Base-by-base conservation (phyloP, 805 yeast species). In the Suhomyces prunicola region DNA sequence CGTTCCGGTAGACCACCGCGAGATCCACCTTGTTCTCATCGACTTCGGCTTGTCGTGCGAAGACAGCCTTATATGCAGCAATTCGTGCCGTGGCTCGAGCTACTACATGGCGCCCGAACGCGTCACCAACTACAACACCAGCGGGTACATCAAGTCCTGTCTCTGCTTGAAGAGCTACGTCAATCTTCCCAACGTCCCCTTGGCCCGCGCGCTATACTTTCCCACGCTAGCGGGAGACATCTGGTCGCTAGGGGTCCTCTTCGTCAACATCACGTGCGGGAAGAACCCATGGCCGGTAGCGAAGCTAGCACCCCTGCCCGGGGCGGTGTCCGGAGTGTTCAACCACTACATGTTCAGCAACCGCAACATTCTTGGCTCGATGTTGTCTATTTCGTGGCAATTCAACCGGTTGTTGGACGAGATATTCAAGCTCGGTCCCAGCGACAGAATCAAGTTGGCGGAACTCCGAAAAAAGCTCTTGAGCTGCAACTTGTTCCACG, bases 101-200 rank as follows among this genome's bases (percentile, higher is more conserved):
- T 92, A 89, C 69, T 91, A 91, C 71, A 91, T 92, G 97, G 88
- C 97, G 0, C 97, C 97, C 6, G 97, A 91, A 67, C 72, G 94
- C 64, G 67, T 84, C n/a, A 70, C 74, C 19, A 79, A 81, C 58
- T 77, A 73, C 46, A 63, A 68, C 54, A 70, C 72, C 50, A 65
- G 69, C 56, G 57, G 56, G 33, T 51, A 61, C 17, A 67, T 69
- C 46, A 56, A 61, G 42, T 55, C 66, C 22, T 50, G 64, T n/a
- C 54, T 72, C n/a, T 68, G 72, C 54, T 62, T 72, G 63, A 58
- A 52, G 55, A 72, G 62, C 53, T 69, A 61, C 55, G 54, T 56
- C 12, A 63, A 58, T 27, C 61, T 61, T 54, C 62, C 57, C 33
- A 58, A 63, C 10, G 69, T 73, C 48, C 13, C 13, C 9, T 10